Base-by-base conservation (phyloP, 2,329 filamentous ascomycete species). In the Byssochlamys sp. region DNA sequence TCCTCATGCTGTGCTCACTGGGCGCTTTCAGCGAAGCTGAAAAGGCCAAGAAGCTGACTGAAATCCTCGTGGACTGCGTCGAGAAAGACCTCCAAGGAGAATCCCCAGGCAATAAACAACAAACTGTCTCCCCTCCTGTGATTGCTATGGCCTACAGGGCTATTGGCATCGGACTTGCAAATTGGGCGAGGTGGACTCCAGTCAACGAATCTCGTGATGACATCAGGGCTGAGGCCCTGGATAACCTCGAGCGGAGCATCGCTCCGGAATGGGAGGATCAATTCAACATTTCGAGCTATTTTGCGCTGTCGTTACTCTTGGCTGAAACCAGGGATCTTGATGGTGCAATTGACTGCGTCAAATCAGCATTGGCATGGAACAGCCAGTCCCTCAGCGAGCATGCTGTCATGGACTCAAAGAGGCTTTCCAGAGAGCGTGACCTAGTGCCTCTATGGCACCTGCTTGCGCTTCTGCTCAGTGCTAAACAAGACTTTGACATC, bases 391-490 rank as follows among this genome's bases (percentile, higher is more conserved):
- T 63, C 26, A 62, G 62, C 48, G 49, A 62, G 5, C 57, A 55
- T 33, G 57, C 77, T 4, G 66, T 71, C 29, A 77, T 70, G 62
- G 66, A 71, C 0, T 71, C 68, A 14, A 65, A 63, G 29, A 58
- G 67, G 58, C 66, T 73, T 45, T 65, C 66, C 14, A 69, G 66
- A 33, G 71, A 73, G 52, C 70, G 80, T 54, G 80, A 80, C 60
- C 66, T 84, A n/a, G 85, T 97, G 26, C 87, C 91, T 2, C 74
- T 96, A 26, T 96, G 94, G 91, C 94, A 99, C 76, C 80, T 99
- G 14, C 80, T 99, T 52, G 87, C 90, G 0, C 79, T 99, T 26
- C 79, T 97, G 25, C 76, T 97, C 29, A 96, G 90, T 63, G 90
- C 91, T 1, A 85, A 89, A 62, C 88, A 95, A 63, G 91, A 96